phyloP scores from a whole-genome alignment of 805 yeast species.

The Jamesozyma hellenica region DNA sequence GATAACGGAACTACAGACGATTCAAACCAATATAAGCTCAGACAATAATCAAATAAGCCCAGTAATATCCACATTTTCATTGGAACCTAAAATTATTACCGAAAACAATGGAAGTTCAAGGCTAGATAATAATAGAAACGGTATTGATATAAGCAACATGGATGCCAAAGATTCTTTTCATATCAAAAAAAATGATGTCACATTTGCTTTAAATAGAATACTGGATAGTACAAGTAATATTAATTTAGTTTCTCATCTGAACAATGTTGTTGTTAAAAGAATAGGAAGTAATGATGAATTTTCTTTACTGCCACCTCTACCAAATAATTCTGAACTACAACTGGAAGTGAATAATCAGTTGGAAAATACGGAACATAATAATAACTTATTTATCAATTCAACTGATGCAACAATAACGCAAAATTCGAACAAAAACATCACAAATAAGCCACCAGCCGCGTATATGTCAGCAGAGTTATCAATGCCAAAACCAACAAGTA shows the following conservation, averaged over 20 bases:
- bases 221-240: not conserved
- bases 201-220: not conserved
- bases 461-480: not conserved
- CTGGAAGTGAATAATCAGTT: slow-evolving; percentile 1
- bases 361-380: not conserved
- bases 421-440: not conserved
- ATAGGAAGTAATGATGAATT: slow-evolving; percentile 2
- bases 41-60: not conserved
- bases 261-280: not conserved
- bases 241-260: not conserved
- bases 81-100: not conserved
- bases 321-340: slow-evolving; percentile 1
- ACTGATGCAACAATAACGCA: too few species aligned
- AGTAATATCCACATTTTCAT: not conserved
- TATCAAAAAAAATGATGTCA: not conserved
- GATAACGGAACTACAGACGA: not conserved
- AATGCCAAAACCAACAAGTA: slow-evolving; percentile 1
- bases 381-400: not conserved
- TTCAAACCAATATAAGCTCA: not conserved
- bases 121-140: not conserved
- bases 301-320: slow-evolving; percentile 5
- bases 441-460: not conserved
- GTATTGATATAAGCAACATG: not conserved
- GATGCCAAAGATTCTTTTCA: not conserved
- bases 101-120: not conserved